These are phyloP conservation scores for Microstegium vimineum DNA, from an alignment of 176 grass and related monocot genomes.

Conservation along the genomic window DNA sequence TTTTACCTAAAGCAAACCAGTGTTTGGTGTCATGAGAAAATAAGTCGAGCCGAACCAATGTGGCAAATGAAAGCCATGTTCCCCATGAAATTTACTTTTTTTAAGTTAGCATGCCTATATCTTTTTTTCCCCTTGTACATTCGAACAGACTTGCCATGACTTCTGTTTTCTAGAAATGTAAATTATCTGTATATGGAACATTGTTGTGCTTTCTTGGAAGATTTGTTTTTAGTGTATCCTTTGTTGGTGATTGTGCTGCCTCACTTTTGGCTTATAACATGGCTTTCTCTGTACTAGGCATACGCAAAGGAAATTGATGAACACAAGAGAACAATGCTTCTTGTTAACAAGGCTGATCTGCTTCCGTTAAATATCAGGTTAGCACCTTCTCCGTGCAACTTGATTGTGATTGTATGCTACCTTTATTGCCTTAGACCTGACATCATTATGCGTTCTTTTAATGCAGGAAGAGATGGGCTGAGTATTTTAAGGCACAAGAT, in stretches of 20 bases:
- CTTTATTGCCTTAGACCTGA: not conserved
- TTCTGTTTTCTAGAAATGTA: not conserved
- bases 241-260: not conserved
- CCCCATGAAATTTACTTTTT: not conserved
- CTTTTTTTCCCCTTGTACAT: not conserved
- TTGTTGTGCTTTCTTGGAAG: not conserved
- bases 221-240: too few relatives aligned
- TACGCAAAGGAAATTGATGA: constrained; percentile 77
- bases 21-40: not conserved
- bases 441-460: constrained; percentile 1
- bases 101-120: not conserved
- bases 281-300: constrained; percentile 40
- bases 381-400: not conserved
- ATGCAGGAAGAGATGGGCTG: constrained; percentile 72
- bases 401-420: not conserved
- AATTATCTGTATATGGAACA: not conserved
- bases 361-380: constrained; percentile 72
- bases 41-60: not conserved
- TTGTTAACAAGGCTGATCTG: too few relatives aligned
- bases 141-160: not conserved
- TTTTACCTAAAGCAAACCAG: not conserved
- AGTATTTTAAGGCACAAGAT: constrained; percentile 61
- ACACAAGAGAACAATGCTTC: constrained; percentile 76
- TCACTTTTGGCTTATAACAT: not conserved
- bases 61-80: not conserved